Base-by-base conservation (phyloP, 2,329 filamentous ascomycete species). In the Chrysoporthe cubensis region DNA sequence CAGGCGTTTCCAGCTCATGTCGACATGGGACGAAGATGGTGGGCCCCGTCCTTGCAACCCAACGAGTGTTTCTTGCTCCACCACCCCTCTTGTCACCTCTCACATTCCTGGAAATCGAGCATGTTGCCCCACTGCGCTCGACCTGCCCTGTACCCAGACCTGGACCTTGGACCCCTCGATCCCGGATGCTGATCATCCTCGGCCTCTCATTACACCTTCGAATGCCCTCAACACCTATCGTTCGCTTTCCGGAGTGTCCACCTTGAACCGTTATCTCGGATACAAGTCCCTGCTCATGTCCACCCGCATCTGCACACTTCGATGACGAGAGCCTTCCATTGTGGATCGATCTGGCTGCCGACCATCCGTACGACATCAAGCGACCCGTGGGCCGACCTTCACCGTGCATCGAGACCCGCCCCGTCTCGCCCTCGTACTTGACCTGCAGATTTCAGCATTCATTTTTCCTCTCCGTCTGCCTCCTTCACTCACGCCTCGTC, bases 81-180 rank as follows among this genome's bases (percentile, higher is more conserved):
- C 34, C 61, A 42, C 11, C 48, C 37, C 34, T 65, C 52, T 32
- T n/a, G 54, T 59, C 42, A 46, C 59, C 42, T 40, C 43, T 54
- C 58, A 46, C 16, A 64, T 48, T 21, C 48, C 34, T 43, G 3
- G 40, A 43, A 16, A 40, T 37, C 34, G 37, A 48, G 13, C 14
- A 65, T 26, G 44, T n/a, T 26, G 59, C 32, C 37, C 59, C 65
- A 44, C 60, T 21, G 54, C 56, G 56, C 63, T 65, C 62, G 62
- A 43, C 42, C 62, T 40, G 42, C 44, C 21, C 14, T 61, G 43
- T n/a, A 52, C 56, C 54, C 48, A 26, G 44, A 58, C 54, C 42
- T 46, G 42, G 18, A 57, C 52, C 21, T 64, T 26, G 48, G 58
- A 42, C 59, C 59, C 48, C 43, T 46, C 43, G 34, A 57, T 48